Percentiles rank a stretch among this genome's conserved stretches.
Conservation (phyloP, 164 flowering plant species). For the Berberis vulgaris region DNA sequence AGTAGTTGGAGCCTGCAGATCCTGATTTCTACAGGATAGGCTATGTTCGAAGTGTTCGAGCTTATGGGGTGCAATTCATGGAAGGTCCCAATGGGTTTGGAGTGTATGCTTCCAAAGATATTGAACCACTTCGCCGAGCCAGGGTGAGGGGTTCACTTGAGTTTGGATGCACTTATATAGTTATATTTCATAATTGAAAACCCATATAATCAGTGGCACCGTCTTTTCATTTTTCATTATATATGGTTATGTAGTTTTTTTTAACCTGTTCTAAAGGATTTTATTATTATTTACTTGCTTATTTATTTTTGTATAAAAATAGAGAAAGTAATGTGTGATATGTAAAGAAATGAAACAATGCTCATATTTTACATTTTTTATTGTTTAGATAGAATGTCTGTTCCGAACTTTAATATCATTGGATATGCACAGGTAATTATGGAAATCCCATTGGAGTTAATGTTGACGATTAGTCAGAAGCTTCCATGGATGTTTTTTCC, state of each 20-base stretch:
- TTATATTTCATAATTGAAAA: background rate
- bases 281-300: too few species aligned
- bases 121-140: constrained; percentile 78
- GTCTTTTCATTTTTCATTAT: background rate
- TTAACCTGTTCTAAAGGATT: background rate
- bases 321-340: background rate
- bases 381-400: background rate
- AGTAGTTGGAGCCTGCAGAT: constrained; percentile 78
- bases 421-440: constrained; percentile 54
- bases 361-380: background rate
- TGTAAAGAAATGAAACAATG: background rate
- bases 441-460: constrained; percentile 94
- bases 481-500: constrained; percentile 99
- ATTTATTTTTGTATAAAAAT: too few species aligned
- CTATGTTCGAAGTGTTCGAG: constrained; percentile 67
- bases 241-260: background rate
- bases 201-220: background rate
- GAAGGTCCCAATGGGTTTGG: constrained; percentile 99
- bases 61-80: constrained; percentile 83
- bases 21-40: constrained; percentile 97
- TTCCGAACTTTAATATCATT: background rate
- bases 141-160: constrained; percentile 36
- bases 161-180: background rate
- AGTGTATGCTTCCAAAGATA: constrained; percentile 83
- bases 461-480: constrained; percentile 81